Conservation (phyloP, 495 filamentous ascomycete genomes). For the Zalerion maritima region DNA sequence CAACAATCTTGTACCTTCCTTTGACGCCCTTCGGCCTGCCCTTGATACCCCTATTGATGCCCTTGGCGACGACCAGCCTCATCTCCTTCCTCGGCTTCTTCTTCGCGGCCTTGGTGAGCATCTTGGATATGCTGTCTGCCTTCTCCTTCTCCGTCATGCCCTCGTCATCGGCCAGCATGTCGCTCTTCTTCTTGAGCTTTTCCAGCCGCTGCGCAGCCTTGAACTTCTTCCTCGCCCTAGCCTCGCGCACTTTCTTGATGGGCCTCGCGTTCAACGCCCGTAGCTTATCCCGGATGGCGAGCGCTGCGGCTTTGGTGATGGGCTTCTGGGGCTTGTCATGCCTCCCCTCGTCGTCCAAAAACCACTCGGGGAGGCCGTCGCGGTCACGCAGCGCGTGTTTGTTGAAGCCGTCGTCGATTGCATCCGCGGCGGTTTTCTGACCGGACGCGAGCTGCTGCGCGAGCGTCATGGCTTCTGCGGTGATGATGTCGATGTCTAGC, state of each 20-base stretch:
- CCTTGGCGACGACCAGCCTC: constrained; percentile 80
- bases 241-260: constrained; percentile 98
- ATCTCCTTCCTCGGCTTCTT: constrained; percentile 75
- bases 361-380: constrained; percentile 95
- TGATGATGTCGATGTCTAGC: constrained; percentile 94
- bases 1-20: constrained; percentile 98
- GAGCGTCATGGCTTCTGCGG: constrained; percentile 97
- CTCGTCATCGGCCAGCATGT: constrained; percentile 72
- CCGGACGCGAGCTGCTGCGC: constrained; percentile 84
- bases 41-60: constrained; percentile 64
- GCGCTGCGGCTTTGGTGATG: constrained; percentile 75
- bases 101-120: constrained; percentile 69
- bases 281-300: constrained; percentile 89
- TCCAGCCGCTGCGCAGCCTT: constrained; percentile 81
- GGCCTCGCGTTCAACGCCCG: constrained; percentile 89
- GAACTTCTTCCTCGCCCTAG: constrained; percentile 90
- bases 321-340: constrained; percentile 77
- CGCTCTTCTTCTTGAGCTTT: constrained; percentile 90
- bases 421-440: constrained; percentile 57
- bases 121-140: constrained; percentile 62
- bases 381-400: constrained; percentile 79
- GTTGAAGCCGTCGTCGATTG: constrained; percentile 87
- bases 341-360: constrained; percentile 77
- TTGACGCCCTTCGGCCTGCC: constrained; percentile 60
- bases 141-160: constrained; percentile 91